These are phyloP conservation scores for Scedosporium minutisporum DNA, from an alignment of 2,329 filamentous ascomycete species.

Conservation along the genomic window DNA sequence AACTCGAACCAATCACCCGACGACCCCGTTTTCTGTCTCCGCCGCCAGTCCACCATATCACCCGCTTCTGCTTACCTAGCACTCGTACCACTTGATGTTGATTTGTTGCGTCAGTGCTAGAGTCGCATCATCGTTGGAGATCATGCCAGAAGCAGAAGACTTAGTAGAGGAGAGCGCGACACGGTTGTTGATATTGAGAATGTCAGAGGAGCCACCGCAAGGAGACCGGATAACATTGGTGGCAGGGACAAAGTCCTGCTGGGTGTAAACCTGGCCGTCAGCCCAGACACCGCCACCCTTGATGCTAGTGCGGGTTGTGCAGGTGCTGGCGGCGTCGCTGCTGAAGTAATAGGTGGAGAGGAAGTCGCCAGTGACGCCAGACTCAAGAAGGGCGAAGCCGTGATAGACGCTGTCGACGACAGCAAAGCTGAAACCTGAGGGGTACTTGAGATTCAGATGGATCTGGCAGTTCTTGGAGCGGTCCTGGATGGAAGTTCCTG, in stretches of 20 bases:
- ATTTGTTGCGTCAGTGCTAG: constrained; percentile 34
- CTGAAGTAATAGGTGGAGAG: constrained; percentile 26
- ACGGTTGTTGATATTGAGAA: constrained; percentile 36
- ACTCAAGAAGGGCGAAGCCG: constrained; percentile 23
- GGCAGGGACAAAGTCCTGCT: constrained; percentile 23
- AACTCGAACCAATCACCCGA: too few relatives aligned
- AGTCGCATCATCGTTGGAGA: constrained; percentile 35
- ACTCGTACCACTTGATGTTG: constrained; percentile 26
- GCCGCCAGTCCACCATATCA: too few relatives aligned
- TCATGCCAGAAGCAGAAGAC: constrained; percentile 25
- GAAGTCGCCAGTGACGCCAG: constrained; percentile 22
- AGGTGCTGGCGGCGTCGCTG: constrained; percentile 21
- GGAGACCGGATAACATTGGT: constrained; percentile 23
- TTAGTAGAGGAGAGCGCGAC: constrained; percentile 29
- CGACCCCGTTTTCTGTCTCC: too few relatives aligned
- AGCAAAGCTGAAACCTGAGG: constrained; percentile 14
- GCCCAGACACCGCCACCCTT: constrained; percentile 20
- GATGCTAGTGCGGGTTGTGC: constrained; percentile 22
- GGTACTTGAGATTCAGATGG: constrained; percentile 10
- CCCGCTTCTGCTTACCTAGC: constrained; percentile 5
- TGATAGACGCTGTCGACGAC: constrained; percentile 25
- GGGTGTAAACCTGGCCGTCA: constrained; percentile 23
- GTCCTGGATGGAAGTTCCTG: constrained; percentile 7
- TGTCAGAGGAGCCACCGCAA: constrained; percentile 19
- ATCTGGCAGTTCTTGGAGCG: constrained; percentile 11